Percentiles rank a stretch among this genome's conserved stretches.
phyloP scores from a whole-genome alignment of 768 basidiomycete species.

The Ephemerocybe angulata region DNA sequence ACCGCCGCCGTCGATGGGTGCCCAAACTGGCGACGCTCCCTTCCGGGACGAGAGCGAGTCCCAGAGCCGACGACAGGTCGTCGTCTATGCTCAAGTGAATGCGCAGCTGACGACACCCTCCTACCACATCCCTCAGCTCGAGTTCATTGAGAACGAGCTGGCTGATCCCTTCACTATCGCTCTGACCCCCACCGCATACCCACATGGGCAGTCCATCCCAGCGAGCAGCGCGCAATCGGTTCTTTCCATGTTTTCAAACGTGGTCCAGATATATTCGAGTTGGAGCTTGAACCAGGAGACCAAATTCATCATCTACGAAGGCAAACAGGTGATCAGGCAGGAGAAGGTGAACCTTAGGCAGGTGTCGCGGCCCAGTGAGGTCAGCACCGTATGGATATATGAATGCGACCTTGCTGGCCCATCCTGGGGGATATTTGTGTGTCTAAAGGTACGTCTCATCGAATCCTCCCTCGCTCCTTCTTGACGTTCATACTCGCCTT shows the following conservation, averaged over 20 bases:
- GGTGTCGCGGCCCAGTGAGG: constrained; percentile 3
- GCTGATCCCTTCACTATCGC: constrained; percentile 16
- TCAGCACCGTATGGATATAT: constrained; percentile 34
- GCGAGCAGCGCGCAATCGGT: constrained; percentile 8
- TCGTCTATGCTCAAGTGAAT: constrained; percentile 24
- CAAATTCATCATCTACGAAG: constrained; percentile 42
- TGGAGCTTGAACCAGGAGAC: constrained; percentile 39
- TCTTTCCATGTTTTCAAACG: constrained; percentile 16
- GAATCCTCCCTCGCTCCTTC: background rate
- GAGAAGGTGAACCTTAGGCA: constrained; percentile 27
- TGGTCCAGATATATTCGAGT: constrained; percentile 49
- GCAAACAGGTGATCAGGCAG: constrained; percentile 41
- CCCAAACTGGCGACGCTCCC: background rate
- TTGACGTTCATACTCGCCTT: no score
- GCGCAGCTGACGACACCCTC: constrained; percentile 13
- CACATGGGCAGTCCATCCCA: constrained; percentile 1
- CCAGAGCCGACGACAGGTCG: background rate
- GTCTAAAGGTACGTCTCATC: constrained; percentile 33
- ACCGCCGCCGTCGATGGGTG: background rate
- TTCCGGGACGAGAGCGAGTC: background rate
- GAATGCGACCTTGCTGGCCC: constrained; percentile 45
- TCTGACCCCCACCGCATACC: constrained; percentile 16
- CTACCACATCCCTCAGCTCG: constrained; percentile 15
- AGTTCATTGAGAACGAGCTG: constrained; percentile 15
- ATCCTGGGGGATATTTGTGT: constrained; percentile 49